phyloP scores from a whole-genome alignment of 2,329 filamentous ascomycete genomes.

The Exophiala sideris region DNA sequence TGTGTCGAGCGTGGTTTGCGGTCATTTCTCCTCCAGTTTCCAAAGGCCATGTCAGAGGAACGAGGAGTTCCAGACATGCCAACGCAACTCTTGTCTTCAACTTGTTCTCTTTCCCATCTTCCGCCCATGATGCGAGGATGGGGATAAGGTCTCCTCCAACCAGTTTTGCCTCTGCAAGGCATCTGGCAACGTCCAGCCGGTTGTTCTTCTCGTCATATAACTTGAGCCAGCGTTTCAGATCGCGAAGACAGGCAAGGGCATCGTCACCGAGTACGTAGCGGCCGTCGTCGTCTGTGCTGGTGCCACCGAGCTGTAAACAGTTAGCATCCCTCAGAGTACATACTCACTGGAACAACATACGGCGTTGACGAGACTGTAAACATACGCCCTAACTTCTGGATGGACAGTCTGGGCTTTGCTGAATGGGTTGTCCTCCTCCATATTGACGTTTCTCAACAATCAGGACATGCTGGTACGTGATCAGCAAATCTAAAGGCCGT shows the following conservation, averaged over 20 bases:
- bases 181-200: conserved; percentile 90
- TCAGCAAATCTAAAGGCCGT: neutral
- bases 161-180: conserved; percentile 87
- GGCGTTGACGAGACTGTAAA: conserved; percentile 90
- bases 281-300: conserved; percentile 73
- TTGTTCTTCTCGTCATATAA: conserved; percentile 92
- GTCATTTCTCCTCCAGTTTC: conserved; percentile 81
- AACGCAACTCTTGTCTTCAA: conserved; percentile 76
- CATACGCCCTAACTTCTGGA: conserved; percentile 86
- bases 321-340: conserved; percentile 19
- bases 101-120: conserved; percentile 67
- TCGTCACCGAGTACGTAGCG: conserved; percentile 90
- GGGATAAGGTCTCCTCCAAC: conserved; percentile 84
- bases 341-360: conserved; percentile 53
- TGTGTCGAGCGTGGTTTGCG: conserved; percentile 86
- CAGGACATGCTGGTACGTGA: neutral
- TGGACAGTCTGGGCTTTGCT: conserved; percentile 65
- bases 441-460: conserved; percentile 21
- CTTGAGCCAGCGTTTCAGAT: conserved; percentile 92
- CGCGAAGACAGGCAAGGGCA: conserved; percentile 83
- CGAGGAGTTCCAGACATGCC: conserved; percentile 83
- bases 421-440: conserved; percentile 43
- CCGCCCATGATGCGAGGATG: conserved; percentile 79
- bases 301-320: conserved; percentile 70
- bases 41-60: conserved; percentile 91